A percentile compares a stretch with the other conserved stretches of the same genome.
These are phyloP conservation scores for Amanita pallidorosea DNA, from an alignment of 768 basidiomycete species.

Conservation along the genomic window DNA sequence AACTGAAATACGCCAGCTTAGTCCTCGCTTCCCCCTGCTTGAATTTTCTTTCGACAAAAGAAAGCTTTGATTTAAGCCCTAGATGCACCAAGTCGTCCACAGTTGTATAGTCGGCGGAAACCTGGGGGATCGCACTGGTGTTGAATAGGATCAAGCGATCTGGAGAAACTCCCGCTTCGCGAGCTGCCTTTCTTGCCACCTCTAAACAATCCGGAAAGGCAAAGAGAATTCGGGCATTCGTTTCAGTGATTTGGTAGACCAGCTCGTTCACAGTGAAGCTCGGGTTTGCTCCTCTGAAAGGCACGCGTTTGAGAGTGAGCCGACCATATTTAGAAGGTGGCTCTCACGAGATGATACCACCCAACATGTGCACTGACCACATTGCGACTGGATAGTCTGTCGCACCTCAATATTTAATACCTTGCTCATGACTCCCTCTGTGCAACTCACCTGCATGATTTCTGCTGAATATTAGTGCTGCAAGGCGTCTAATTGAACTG, in stretches of 20 bases:
- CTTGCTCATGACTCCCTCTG: too few species aligned
- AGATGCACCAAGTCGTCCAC: conserved; percentile 2
- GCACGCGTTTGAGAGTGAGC: conserved; percentile 19
- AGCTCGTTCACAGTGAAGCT: conserved; percentile 18
- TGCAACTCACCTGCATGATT: too few species aligned
- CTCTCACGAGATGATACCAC: conserved; percentile 28
- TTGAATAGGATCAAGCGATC: conserved; percentile 3
- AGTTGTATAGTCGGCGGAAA: conserved; percentile 33
- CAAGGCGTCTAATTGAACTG: too few species aligned
- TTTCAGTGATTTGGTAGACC: conserved; percentile 35
- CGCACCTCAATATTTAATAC: too few species aligned
- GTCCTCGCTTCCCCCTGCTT: conserved; percentile 51
- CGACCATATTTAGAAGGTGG: conserved; percentile 13
- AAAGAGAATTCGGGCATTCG: conserved; percentile 37
- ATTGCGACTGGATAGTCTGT: conserved; percentile 45
- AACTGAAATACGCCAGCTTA: conserved; percentile 61
- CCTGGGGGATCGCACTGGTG: conserved; percentile 16
- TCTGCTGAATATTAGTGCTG: too few species aligned
- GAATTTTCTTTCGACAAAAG: conserved; percentile 33
- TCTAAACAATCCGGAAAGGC: conserved; percentile 20
- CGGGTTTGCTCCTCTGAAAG: conserved; percentile 11
- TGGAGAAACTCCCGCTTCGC: conserved; percentile 23
- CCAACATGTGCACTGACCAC: conserved; percentile 38
- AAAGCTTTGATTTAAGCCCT: conserved; percentile 19
- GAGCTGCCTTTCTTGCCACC: conserved; percentile 18